phyloP scores from a whole-genome alignment of 2,329 filamentous ascomycete species.

The Fusarium lyarnte region DNA sequence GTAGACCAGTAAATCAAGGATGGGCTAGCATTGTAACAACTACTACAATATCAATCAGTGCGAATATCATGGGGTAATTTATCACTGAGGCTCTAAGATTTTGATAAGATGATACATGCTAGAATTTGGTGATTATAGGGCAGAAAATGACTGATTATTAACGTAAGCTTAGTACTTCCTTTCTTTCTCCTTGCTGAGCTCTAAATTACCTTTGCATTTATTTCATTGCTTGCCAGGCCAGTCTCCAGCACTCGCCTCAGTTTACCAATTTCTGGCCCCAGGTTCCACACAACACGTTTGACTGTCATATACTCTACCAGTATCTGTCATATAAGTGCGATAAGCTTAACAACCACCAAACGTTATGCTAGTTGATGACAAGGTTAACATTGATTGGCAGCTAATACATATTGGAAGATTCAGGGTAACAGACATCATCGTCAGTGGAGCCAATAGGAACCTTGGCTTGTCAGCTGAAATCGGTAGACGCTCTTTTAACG shows the following conservation, averaged over 20 bases:
- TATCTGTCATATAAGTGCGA: background rate
- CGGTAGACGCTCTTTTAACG: background rate
- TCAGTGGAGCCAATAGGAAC: background rate
- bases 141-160: accelerated
- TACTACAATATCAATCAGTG: background rate
- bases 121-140: background rate
- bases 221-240: too few relatives aligned
- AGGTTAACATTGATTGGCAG: background rate
- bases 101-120: accelerated
- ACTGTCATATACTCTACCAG: accelerated
- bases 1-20: background rate
- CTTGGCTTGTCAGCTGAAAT: background rate
- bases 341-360: accelerated
- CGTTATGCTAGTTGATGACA: background rate
- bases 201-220: too few relatives aligned
- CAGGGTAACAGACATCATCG: background rate
- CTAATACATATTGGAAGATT: background rate
- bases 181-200: too few relatives aligned
- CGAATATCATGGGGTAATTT: background rate
- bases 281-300: too few relatives aligned
- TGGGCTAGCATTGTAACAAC: background rate
- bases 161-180: accelerated
- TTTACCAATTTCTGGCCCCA: too few relatives aligned
- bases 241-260: too few relatives aligned
- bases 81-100: background rate